Percentiles rank a stretch among this genome's conserved stretches.
Conservation (phyloP, 2,329 filamentous ascomycete genomes). For the Cryphonectria parasitica region DNA sequence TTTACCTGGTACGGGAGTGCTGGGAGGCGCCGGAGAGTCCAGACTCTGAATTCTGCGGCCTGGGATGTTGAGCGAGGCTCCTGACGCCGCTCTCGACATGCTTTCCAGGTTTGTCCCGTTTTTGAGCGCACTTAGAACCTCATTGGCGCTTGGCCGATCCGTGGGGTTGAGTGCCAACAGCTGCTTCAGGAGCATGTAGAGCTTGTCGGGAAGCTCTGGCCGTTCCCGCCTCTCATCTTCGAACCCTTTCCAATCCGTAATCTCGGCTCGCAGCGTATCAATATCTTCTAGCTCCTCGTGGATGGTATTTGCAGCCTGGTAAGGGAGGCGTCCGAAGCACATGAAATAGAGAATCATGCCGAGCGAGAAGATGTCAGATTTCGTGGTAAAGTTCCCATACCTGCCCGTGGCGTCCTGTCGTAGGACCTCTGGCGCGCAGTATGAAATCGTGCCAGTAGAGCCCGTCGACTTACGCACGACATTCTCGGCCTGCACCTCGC, state of each 20-base stretch:
- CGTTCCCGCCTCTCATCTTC: constrained; percentile 74
- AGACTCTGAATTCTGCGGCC: constrained; percentile 57
- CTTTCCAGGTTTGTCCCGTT: constrained; percentile 60
- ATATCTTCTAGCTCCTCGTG: constrained; percentile 93
- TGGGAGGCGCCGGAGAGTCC: constrained; percentile 55
- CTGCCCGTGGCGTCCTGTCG: constrained; percentile 68
- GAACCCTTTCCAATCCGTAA: constrained; percentile 85
- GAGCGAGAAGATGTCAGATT: constrained; percentile 96
- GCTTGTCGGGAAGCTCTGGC: constrained; percentile 80
- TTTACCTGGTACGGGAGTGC: constrained; percentile 53
- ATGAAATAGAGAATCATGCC: constrained; percentile 99
- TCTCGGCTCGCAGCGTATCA: constrained; percentile 82
- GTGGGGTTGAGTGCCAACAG: constrained; percentile 77
- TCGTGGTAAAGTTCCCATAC: constrained; percentile 93
- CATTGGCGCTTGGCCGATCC: constrained; percentile 80
- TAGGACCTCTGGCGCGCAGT: constrained; percentile 94
- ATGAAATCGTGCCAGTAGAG: constrained; percentile 94
- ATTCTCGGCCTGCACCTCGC: constrained; percentile 89
- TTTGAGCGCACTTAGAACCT: constrained; percentile 80
- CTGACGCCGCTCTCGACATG: constrained; percentile 39
- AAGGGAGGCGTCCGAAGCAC: constrained; percentile 90
- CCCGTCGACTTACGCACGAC: constrained; percentile 85
- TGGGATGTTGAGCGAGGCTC: constrained; percentile 46
- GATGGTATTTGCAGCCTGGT: constrained; percentile 78
- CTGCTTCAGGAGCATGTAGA: constrained; percentile 83